phyloP scores from a whole-genome alignment of 495 filamentous ascomycete genomes.

The Rhypophila decipiens region DNA sequence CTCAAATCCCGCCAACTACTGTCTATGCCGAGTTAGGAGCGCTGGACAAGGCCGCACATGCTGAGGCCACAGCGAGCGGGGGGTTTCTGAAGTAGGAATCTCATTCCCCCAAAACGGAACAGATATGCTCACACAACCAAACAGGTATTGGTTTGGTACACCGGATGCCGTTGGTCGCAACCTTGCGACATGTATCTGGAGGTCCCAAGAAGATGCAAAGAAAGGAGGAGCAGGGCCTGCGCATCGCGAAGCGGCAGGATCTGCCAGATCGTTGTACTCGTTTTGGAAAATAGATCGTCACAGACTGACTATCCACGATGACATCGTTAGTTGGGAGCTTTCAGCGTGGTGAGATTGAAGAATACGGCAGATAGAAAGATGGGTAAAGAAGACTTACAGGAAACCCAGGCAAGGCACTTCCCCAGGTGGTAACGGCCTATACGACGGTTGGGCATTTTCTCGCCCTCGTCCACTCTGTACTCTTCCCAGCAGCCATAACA shows the following conservation, averaged over 20 bases:
- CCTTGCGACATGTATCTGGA: constrained; percentile 74
- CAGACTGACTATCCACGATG: constrained; percentile 53
- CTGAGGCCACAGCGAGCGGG: constrained; percentile 67
- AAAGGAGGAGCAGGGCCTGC: constrained; percentile 58
- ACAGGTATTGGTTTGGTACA: constrained; percentile 70
- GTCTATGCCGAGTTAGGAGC: constrained; percentile 55
- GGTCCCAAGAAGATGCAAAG: constrained; percentile 60
- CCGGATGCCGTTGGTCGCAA: constrained; percentile 60
- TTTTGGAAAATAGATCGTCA: constrained; percentile 60
- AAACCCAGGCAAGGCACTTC: too few species aligned
- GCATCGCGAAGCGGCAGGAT: constrained; percentile 45
- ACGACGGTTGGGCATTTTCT: too few species aligned
- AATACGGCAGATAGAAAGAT: not conserved
- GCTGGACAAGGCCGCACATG: constrained; percentile 69
- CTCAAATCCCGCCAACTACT: constrained; percentile 54
- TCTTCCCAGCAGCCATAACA: too few species aligned
- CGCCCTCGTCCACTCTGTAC: too few species aligned
- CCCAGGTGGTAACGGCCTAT: too few species aligned
- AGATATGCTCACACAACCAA: constrained; percentile 8
- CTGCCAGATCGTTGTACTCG: constrained; percentile 46
- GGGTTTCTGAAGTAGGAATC: constrained; percentile 68
- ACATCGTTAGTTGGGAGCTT: constrained; percentile 51
- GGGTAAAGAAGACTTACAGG: not conserved
- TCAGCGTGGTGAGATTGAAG: constrained; percentile 43
- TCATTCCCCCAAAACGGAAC: constrained; percentile 5